Conservation (phyloP, 1,139 yeast genomes). For the Yarrowia galli region DNA sequence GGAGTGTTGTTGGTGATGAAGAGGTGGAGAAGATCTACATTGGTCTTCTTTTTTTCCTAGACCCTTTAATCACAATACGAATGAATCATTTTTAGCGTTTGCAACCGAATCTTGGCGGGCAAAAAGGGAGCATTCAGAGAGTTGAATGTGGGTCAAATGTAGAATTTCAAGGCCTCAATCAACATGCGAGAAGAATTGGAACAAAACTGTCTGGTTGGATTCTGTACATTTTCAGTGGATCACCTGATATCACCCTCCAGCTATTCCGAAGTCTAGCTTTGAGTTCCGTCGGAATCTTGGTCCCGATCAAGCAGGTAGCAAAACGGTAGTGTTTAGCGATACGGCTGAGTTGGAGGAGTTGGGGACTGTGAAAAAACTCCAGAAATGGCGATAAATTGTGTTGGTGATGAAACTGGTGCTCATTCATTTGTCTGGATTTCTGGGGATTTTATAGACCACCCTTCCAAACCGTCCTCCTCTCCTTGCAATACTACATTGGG, state of each 20-base stretch:
- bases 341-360: background rate
- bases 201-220: background rate
- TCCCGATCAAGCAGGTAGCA: conserved; percentile 7
- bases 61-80: background rate
- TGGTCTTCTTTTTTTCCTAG: background rate
- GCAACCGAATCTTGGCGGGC: background rate
- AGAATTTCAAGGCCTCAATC: background rate
- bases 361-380: background rate
- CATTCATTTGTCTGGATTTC: background rate
- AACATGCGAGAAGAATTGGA: background rate
- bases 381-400: no score
- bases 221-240: background rate
- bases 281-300: conserved; percentile 8
- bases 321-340: conserved; percentile 5
- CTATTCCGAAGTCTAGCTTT: background rate
- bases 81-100: conserved; percentile 31
- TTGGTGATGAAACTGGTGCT: no score
- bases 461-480: background rate
- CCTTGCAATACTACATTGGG: conserved; percentile 21
- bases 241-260: no score
- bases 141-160: background rate
- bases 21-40: background rate
- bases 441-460: background rate
- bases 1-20: background rate
- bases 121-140: background rate